Base-by-base conservation (phyloP, 2,329 filamentous ascomycete species). In the Akanthomyces dipterigenus region DNA sequence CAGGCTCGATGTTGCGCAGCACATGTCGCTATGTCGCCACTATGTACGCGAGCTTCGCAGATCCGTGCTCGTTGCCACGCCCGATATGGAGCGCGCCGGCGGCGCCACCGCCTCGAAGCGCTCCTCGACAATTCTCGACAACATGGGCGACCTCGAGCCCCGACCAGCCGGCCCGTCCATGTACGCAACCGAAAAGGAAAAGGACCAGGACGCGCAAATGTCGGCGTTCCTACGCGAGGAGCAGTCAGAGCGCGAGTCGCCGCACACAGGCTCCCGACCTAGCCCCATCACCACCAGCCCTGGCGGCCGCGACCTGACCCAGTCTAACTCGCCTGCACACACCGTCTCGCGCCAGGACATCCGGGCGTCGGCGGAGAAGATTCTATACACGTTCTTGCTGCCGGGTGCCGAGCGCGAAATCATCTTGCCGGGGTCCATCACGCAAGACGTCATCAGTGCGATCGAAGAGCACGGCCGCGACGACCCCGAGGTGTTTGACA, bases 1-100 rank as follows among this genome's bases (percentile, higher is more conserved):
- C 69, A 98, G 93, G 95, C 91, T 99, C 69, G 95, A 99, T 87
- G 95, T 99, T 63, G 93, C 95, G 18, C 95, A 99, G 73, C 95
- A 99, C 77, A 97, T 98, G 88, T 96, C 93, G 24, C 83, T 99
- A 62, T 99, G 91, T 73, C 89, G 96, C 55, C 92, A 98, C 75
- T 99, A 97, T 78, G 95, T 99, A 22, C 91, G 95, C 70, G 93
- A 97, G 76, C 83, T 99, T 60, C 90, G 95, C 67, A 85, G 95
- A 65, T 98, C 93, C 26, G 92, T 98, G 64, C 86, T 99, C 55
- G 85, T 98, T 63, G 90, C 91, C 48, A 99, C 95, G 0, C 95
- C 95, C 16, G 95, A 99, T 66, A 81, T 91, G 59, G 91, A 96
- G 67, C 92, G 89, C 72, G 45, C 28, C 14, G 54, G 54, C 34